Conservation (phyloP, 2,329 filamentous ascomycete species). For the Davidsoniella virescens region DNA sequence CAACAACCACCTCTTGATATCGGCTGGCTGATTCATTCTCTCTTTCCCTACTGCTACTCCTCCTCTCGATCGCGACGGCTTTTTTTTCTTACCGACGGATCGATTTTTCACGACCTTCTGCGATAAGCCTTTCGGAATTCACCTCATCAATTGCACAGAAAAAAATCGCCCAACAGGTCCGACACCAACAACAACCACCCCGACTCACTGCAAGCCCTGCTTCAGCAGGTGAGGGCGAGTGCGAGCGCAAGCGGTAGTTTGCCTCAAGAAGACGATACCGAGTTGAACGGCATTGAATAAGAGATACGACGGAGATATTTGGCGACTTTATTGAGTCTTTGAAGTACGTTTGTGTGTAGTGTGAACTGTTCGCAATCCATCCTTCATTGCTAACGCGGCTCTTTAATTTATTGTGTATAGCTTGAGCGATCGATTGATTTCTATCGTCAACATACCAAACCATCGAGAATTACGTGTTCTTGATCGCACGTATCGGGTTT, state of each 20-base stretch:
- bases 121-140: background rate
- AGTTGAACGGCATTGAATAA: background rate
- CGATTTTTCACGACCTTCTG: conserved; percentile 6
- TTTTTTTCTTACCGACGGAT: conserved; percentile 8
- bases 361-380: conserved; percentile 5
- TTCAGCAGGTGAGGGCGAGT: conserved; percentile 11
- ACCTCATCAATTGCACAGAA: background rate
- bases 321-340: background rate
- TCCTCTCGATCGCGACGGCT: conserved; percentile 11
- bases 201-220: conserved; percentile 9
- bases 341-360: conserved; percentile 11
- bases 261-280: background rate
- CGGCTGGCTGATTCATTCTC: conserved; percentile 8
- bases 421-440: conserved; percentile 12
- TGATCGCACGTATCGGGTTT: conserved; percentile 1
- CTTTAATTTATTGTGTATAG: conserved; percentile 6
- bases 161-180: conserved; percentile 2
- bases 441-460: conserved; percentile 3
- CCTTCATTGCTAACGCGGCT: conserved; percentile 11
- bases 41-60: background rate
- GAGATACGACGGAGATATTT: conserved; percentile 2
- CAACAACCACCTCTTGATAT: conserved; percentile 6
- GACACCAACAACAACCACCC: background rate
- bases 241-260: background rate
- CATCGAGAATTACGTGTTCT: conserved; percentile 1